phyloP scores from a whole-genome alignment of 1,284 basidiomycete genomes.

The Ceratobasidium sp. region DNA sequence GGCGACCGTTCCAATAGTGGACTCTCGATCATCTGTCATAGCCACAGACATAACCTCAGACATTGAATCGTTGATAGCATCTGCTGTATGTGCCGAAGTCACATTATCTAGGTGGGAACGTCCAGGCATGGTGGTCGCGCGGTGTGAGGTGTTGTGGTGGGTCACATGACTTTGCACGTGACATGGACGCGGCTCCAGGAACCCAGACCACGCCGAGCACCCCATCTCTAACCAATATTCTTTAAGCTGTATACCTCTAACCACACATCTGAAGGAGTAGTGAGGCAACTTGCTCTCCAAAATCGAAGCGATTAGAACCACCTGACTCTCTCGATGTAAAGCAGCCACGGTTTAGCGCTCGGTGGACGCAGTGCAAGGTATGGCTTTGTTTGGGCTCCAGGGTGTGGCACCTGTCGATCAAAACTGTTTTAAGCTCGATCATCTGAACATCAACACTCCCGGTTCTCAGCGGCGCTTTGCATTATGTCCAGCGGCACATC shows the following conservation, averaged over 20 bases:
- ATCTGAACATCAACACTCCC: too few relatives aligned
- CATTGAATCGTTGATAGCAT: constrained; percentile 33
- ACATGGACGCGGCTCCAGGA: neutral
- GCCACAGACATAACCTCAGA: constrained; percentile 32
- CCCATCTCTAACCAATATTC: too few relatives aligned
- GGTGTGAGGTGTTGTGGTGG: neutral
- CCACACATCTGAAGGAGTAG: too few relatives aligned
- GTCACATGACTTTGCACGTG: constrained; percentile 36
- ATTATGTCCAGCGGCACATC: neutral
- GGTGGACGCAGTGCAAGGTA: too few relatives aligned
- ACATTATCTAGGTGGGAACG: constrained; percentile 32
- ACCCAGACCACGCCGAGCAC: neutral
- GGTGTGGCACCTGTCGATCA: neutral
- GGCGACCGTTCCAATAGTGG: constrained; percentile 24
- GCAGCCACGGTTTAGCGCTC: too few relatives aligned
- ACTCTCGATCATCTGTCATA: constrained; percentile 41
- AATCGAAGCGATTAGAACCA: too few relatives aligned
- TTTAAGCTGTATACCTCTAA: too few relatives aligned
- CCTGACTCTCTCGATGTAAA: too few relatives aligned
- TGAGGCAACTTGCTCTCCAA: too few relatives aligned
- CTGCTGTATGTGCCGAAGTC: constrained; percentile 7
- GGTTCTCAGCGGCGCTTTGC: too few relatives aligned
- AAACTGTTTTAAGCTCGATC: neutral
- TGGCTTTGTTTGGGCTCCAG: neutral
- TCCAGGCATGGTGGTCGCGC: constrained; percentile 34